Evolutionary conservation across 2,329 filamentous ascomycete genomes (phyloP).

Genomic region (Fusarium solani-melongenae): DNA sequence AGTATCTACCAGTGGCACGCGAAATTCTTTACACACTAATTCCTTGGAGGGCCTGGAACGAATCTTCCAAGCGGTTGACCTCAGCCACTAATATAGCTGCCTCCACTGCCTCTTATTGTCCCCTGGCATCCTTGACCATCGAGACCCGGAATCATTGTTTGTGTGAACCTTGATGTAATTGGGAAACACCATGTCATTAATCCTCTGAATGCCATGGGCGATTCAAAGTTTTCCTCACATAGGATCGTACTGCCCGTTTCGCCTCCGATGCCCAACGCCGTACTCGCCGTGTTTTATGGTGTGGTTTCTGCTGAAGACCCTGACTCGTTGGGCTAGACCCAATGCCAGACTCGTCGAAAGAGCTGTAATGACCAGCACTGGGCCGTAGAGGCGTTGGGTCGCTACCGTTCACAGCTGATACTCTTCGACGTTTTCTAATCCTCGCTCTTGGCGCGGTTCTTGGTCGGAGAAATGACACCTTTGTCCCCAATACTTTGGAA

Average conservation of each 20-base stretch:
- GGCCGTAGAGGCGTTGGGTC: conserved; percentile 5
- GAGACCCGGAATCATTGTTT: background rate
- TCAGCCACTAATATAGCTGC: background rate
- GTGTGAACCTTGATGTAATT: background rate
- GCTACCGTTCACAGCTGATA: conserved; percentile 4
- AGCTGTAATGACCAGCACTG: conserved; percentile 1
- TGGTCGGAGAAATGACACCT: conserved; percentile 46
- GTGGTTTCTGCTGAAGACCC: conserved; percentile 12
- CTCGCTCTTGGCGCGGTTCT: conserved; percentile 27
- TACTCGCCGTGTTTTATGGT: conserved; percentile 42
- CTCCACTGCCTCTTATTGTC: background rate
- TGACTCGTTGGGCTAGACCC: background rate
- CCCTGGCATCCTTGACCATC: background rate
- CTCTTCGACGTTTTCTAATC: conserved; percentile 17
- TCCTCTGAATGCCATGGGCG: conserved; percentile 41
- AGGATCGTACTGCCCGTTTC: conserved; percentile 47
- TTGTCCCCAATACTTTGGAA: conserved; percentile 40
- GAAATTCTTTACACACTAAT: conserved; percentile 6
- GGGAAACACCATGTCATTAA: background rate
- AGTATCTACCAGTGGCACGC: conserved; percentile 4
- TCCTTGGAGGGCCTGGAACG: background rate
- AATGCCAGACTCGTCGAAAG: conserved; percentile 12
- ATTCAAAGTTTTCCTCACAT: conserved; percentile 47
- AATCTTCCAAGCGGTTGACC: background rate
- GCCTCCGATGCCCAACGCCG: conserved; percentile 50